phyloP scores from a whole-genome alignment of 116 monocot genomes.

The Cymodocea nodosa region DNA sequence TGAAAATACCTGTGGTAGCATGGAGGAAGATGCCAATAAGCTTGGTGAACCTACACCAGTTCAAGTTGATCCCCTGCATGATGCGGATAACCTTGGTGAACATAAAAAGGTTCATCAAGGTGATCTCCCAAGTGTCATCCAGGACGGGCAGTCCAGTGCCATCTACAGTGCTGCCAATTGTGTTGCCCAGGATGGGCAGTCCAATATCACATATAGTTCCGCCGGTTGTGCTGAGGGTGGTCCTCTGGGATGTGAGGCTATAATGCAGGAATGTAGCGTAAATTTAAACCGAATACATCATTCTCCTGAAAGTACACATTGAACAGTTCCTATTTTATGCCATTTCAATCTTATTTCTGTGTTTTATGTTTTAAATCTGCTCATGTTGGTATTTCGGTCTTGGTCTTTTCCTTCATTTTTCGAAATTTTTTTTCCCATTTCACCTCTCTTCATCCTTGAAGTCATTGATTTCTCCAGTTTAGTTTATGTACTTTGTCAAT shows the following conservation, averaged over 20 bases:
- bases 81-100: background rate
- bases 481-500: too few relatives aligned
- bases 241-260: constrained; percentile 22
- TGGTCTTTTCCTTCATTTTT: background rate
- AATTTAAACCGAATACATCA: constrained; percentile 67
- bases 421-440: background rate
- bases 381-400: background rate
- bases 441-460: too few relatives aligned
- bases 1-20: background rate
- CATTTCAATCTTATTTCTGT: constrained; percentile 4
- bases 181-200: background rate
- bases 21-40: background rate
- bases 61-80: background rate
- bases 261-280: constrained; percentile 48
- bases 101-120: background rate
- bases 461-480: too few relatives aligned
- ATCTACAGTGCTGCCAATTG: constrained; percentile 4
- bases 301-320: constrained; percentile 76
- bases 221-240: constrained; percentile 23
- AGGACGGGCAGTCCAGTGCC: background rate
- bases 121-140: background rate
- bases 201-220: background rate
- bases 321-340: constrained; percentile 18
- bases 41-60: background rate
- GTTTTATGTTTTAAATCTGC: background rate